These are phyloP conservation scores for Volvox africanus DNA, from an alignment of 139 green algal genomes.

Conservation along the genomic window DNA sequence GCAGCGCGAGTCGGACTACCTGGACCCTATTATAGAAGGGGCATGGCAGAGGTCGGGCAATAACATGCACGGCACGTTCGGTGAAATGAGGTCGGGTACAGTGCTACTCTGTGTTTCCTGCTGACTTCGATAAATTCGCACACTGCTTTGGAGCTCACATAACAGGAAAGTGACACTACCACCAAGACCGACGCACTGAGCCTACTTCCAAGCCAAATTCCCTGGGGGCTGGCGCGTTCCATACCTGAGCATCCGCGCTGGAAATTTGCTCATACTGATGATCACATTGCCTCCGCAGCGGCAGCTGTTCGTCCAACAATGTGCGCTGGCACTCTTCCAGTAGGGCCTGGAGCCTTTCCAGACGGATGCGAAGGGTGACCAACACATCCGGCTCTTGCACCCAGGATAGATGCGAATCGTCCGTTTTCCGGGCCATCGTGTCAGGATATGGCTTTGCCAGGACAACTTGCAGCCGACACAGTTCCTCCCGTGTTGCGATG, in stretches of 20 bases:
- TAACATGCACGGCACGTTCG: no score
- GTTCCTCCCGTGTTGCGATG: neutral
- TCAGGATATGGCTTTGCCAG: neutral
- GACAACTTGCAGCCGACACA: neutral
- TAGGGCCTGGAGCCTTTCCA: neutral
- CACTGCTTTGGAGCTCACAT: no score
- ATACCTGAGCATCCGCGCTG: neutral
- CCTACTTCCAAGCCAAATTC: no score
- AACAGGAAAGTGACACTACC: no score
- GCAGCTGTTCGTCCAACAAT: neutral
- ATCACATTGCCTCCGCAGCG: neutral
- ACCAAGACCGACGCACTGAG: no score
- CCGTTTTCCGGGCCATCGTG: no score
- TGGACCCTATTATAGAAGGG: neutral
- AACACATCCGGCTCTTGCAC: neutral
- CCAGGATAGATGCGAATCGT: neutral
- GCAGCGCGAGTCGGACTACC: no score
- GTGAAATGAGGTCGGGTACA: no score
- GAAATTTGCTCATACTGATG: neutral
- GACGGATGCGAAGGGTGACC: neutral
- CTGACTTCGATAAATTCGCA: no score
- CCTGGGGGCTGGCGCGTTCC: neutral
- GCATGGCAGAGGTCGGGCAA: no score
- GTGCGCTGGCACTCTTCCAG: slow-evolving; percentile 3
- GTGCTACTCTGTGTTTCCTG: no score